Conservation (phyloP, 139 green algal genomes). For the Chlorella sorokiniana region DNA sequence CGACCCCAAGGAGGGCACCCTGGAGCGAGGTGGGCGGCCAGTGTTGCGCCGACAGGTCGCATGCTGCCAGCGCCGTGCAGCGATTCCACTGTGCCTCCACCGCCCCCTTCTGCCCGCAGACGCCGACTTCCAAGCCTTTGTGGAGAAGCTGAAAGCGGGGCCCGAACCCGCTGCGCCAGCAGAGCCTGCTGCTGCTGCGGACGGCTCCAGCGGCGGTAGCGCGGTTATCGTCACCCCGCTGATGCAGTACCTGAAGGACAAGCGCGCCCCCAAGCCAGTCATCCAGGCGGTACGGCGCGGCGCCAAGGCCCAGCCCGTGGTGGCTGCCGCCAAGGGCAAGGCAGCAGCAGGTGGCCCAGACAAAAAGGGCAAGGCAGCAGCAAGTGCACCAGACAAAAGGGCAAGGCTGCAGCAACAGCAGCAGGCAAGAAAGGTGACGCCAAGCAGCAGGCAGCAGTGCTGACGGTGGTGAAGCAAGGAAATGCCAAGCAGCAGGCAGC, state of each 20-base stretch:
- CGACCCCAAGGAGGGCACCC: slow-evolving; percentile 67
- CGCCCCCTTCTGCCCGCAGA: slow-evolving; percentile 50
- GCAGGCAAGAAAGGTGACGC: not conserved
- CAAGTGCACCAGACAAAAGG: not conserved
- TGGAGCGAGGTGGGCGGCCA: slow-evolving; percentile 61
- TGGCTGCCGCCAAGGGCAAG: not conserved
- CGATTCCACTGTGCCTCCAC: not conserved
- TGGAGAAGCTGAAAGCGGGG: slow-evolving; percentile 53
- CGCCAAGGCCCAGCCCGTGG: not conserved
- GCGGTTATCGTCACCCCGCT: slow-evolving; percentile 15
- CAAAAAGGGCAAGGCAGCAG: not conserved
- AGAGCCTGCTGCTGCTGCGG: not conserved
- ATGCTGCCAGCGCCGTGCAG: not conserved
- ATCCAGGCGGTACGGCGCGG: not conserved
- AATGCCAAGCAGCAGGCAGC: not conserved
- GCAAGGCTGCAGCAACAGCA: not conserved
- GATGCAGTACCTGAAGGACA: slow-evolving; percentile 43
- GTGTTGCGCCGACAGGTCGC: not conserved
- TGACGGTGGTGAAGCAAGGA: too few species aligned
- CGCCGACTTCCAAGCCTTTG: slow-evolving; percentile 68
- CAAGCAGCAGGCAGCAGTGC: not conserved
- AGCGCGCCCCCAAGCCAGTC: not conserved
- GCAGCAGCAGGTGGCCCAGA: not conserved
- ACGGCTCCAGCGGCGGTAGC: not conserved
- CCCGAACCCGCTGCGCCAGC: slow-evolving; percentile 27